phyloP scores from a whole-genome alignment of 2,329 filamentous ascomycete genomes.

The Phoma sp. region DNA sequence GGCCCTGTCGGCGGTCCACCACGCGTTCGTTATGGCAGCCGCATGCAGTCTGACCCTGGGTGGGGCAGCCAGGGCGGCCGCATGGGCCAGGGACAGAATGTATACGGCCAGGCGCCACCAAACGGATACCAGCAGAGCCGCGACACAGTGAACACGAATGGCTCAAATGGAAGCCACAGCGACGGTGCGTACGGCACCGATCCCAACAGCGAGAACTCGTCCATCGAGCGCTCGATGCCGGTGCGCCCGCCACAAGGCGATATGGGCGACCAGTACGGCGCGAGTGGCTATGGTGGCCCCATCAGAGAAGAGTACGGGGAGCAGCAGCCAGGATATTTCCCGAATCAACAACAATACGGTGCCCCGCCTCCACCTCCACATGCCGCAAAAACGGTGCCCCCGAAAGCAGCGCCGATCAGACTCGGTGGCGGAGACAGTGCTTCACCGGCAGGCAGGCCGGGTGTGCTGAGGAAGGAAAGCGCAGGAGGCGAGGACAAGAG shows the following conservation, averaged over 20 bases:
- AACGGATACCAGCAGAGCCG: conserved; percentile 78
- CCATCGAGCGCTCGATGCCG: conserved; percentile 74
- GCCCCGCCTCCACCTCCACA: conserved; percentile 31
- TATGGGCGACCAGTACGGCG: conserved; percentile 63
- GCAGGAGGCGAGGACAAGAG: conserved; percentile 63
- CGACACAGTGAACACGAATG: conserved; percentile 83
- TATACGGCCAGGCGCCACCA: conserved; percentile 43
- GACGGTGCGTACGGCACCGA: conserved; percentile 82
- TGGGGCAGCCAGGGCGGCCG: conserved; percentile 38
- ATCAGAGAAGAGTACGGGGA: conserved; percentile 52
- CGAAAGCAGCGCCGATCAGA: conserved; percentile 33
- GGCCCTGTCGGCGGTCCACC: conserved; percentile 46
- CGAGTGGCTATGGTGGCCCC: conserved; percentile 57
- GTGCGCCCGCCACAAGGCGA: conserved; percentile 47
- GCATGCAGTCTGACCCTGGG: conserved; percentile 55
- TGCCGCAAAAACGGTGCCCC: conserved; percentile 14
- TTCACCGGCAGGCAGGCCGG: conserved; percentile 23
- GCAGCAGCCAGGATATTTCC: conserved; percentile 28
- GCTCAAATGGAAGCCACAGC: conserved; percentile 73
- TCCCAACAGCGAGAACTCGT: conserved; percentile 93
- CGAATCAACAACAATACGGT: conserved; percentile 24
- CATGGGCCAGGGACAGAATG: conserved; percentile 47
- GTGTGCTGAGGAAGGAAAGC: conserved; percentile 33
- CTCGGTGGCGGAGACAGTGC: conserved; percentile 27
- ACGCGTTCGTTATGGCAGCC: conserved; percentile 49